Base-by-base conservation (phyloP, 2,329 filamentous ascomycete genomes). In the Xylariaceae sp. region DNA sequence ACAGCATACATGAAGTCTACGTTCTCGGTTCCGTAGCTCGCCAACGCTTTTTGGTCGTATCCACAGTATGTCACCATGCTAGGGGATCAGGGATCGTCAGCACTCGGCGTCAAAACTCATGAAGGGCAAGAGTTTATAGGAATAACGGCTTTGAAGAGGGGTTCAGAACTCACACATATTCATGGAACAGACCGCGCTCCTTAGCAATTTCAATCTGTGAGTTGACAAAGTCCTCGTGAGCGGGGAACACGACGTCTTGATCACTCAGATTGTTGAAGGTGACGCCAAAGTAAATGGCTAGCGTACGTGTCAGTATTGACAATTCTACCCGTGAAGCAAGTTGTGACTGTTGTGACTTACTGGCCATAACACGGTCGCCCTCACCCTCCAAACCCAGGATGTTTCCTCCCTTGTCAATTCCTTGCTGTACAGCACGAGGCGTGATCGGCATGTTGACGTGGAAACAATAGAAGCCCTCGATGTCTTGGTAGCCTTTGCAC, bases 391-490 rank as follows among this genome's bases (percentile, higher is more conserved):
- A 40, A 20, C 45, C 45, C 17, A 48, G 37, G 14, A 17, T 37
- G 22, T 48, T 48, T 12, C 27, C 27, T 23, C 45, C 45, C 29
- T 40, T 44, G 12, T 14, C 11, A 22, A 44, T 44, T n/a, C 40
- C 45, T 17, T 43, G 27, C 21, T 39, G 27, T 10, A 43, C 32
- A n/a, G 45, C 32, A 11, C 37, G 21, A 8, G 40, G 40, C 4
- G 45, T 48, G n/a, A 48, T 39, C 2, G 45, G 40, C 45, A 43
- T 44, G 40, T 44, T 44, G 35, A 44, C 40, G 22, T 48, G 40
- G 6, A 48, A 16, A 17, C 45, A 16, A 22, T 48, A 48, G 29
- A 48, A 44, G 19, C 45, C 45, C n/a, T 37, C 3, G 14, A 48
- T 48, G 22, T 48, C 36, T 19, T 40, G 40, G 22, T 37, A 48